Evolutionary conservation across 768 basidiomycete genomes (phyloP).

Genomic region (Tubosaeta sp.): DNA sequence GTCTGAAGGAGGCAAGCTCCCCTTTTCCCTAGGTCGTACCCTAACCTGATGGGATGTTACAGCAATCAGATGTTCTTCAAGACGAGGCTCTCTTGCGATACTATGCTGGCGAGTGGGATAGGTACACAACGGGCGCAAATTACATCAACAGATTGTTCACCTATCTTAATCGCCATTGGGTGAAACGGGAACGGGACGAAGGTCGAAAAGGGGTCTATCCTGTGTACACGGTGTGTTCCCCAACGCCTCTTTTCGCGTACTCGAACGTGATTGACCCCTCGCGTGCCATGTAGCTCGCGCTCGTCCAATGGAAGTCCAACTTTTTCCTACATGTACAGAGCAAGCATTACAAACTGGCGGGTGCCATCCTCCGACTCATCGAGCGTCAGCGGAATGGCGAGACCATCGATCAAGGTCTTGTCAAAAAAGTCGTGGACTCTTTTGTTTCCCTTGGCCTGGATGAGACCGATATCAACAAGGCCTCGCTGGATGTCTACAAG

Average conservation of each 20-base stretch:
- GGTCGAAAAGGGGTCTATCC: constrained; percentile 92
- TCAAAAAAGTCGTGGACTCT: constrained; percentile 93
- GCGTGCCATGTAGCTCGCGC: constrained; percentile 58
- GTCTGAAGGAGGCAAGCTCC: constrained; percentile 51
- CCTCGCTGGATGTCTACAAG: constrained; percentile 89
- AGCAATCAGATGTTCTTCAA: constrained; percentile 77
- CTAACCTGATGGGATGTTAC: constrained; percentile 13
- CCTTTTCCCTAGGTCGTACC: constrained; percentile 15
- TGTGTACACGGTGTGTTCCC: constrained; percentile 80
- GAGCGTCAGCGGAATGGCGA: constrained; percentile 94
- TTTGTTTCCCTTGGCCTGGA: constrained; percentile 94
- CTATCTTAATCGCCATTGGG: constrained; percentile 99
- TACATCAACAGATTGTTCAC: constrained; percentile 98
- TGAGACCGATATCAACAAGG: constrained; percentile 86
- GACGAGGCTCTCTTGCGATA: constrained; percentile 87
- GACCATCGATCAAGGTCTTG: constrained; percentile 84
- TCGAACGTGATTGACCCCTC: constrained; percentile 2
- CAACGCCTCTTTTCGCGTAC: background rate
- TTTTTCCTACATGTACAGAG: constrained; percentile 87
- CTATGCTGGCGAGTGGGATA: constrained; percentile 91
- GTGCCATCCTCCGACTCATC: constrained; percentile 83
- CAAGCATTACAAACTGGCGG: constrained; percentile 76
- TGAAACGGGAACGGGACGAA: constrained; percentile 96
- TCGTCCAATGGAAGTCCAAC: constrained; percentile 93
- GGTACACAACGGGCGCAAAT: constrained; percentile 95